These are phyloP conservation scores for Chrysoporthe cubensis DNA, from an alignment of 2,329 filamentous ascomycete genomes.

Conservation along the genomic window DNA sequence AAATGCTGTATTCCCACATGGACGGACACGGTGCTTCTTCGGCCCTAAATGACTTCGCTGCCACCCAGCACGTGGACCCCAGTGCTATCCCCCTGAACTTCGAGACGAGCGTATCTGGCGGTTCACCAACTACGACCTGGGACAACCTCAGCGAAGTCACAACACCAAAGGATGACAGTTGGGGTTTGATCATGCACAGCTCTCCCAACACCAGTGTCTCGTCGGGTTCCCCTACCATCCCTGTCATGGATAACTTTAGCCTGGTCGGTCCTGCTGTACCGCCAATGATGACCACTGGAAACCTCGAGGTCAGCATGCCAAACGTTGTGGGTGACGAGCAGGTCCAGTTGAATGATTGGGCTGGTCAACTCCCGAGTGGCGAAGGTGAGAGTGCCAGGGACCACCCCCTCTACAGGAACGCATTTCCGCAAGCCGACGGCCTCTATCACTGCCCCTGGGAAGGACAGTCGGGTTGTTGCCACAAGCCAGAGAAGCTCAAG, in stretches of 20 bases:
- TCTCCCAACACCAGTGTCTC: conserved; percentile 46
- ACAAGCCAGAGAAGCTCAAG: conserved; percentile 94
- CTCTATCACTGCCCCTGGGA: conserved; percentile 93
- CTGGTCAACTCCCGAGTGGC: conserved; percentile 51
- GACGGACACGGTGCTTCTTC: conserved; percentile 49
- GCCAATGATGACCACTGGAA: conserved; percentile 44
- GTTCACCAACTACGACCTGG: conserved; percentile 57
- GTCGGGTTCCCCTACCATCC: conserved; percentile 26
- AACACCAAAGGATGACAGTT: conserved; percentile 56
- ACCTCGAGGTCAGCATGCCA: conserved; percentile 42
- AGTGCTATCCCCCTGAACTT: conserved; percentile 59
- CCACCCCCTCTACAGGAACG: conserved; percentile 73
- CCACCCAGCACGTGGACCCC: conserved; percentile 58
- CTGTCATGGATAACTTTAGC: conserved; percentile 25
- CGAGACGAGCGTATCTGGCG: conserved; percentile 51
- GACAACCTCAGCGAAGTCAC: conserved; percentile 58
- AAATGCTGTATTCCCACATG: conserved; percentile 56
- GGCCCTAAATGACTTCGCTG: conserved; percentile 49
- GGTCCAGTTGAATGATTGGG: conserved; percentile 46
- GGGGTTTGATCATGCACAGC: conserved; percentile 45
- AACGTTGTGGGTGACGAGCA: conserved; percentile 42
- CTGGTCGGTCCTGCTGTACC: conserved; percentile 30
- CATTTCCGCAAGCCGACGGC: conserved; percentile 68
- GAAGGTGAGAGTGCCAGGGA: conserved; percentile 64
- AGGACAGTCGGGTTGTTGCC: conserved; percentile 72